phyloP scores from a whole-genome alignment of 345 rosid genomes.

The Diplotaxis tenuifolia region DNA sequence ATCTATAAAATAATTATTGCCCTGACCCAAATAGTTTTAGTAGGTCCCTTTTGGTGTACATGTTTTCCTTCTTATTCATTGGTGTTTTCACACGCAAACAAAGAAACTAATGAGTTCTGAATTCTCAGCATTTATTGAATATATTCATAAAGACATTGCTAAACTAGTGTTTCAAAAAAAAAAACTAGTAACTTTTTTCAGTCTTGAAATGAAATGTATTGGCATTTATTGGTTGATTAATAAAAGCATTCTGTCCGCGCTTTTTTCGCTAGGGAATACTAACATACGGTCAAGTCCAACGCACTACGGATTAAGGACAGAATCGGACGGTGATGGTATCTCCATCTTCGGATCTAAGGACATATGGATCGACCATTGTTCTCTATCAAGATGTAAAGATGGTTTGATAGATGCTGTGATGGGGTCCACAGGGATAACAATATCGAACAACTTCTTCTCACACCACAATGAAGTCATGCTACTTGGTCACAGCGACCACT shows the following conservation, averaged over 20 bases:
- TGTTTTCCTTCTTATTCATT: slow-evolving; percentile 25
- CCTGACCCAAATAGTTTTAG: slow-evolving; percentile 20
- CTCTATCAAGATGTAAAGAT: slow-evolving; percentile 86
- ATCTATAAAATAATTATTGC: background rate
- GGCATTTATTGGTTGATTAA: slow-evolving; percentile 17
- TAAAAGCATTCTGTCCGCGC: background rate
- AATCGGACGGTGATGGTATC: slow-evolving; percentile 95
- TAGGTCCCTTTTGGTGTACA: slow-evolving; percentile 29
- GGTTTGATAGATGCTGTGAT: slow-evolving; percentile 91
- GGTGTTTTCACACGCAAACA: slow-evolving; percentile 33
- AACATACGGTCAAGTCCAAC: slow-evolving; percentile 85
- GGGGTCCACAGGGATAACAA: slow-evolving; percentile 93
- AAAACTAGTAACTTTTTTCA: too few relatives aligned
- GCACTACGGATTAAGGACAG: slow-evolving; percentile 72
- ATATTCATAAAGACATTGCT: background rate
- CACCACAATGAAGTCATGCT: slow-evolving; percentile 99
- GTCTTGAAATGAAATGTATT: background rate
- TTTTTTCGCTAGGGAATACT: slow-evolving; percentile 55
- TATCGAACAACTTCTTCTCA: slow-evolving; percentile 87
- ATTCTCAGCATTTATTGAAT: slow-evolving; percentile 20
- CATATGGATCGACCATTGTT: slow-evolving; percentile 97
- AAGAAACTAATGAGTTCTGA: background rate
- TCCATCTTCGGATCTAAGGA: slow-evolving; percentile 87
- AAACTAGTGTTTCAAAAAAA: too few relatives aligned
- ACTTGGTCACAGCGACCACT: slow-evolving; percentile 87